phyloP scores from a whole-genome alignment of 2,329 filamentous ascomycete genomes.

The Aspergillus pseudoglaucus region DNA sequence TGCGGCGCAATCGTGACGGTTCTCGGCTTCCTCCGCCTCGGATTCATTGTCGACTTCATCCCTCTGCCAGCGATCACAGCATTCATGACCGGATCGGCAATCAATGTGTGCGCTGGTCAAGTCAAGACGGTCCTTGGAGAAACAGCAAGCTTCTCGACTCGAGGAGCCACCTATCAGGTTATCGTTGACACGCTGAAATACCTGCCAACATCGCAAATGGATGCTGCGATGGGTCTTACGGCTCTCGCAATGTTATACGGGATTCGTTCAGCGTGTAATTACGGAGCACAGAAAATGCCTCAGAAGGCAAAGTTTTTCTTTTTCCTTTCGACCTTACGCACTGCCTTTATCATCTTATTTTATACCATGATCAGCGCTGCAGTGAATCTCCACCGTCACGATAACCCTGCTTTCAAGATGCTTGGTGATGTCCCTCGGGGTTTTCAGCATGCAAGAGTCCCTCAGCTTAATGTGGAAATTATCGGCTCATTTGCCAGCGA shows the following conservation, averaged over 20 bases:
- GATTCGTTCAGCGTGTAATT: constrained; percentile 62
- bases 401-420: constrained; percentile 65
- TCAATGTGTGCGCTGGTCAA: constrained; percentile 82
- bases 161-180: constrained; percentile 72
- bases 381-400: constrained; percentile 62
- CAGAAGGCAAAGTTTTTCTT: constrained; percentile 69
- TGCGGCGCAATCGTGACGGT: no score
- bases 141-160: constrained; percentile 56
- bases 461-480: constrained; percentile 59
- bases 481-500: constrained; percentile 63
- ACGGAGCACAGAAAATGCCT: constrained; percentile 62
- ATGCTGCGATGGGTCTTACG: constrained; percentile 83
- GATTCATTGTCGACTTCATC: constrained; percentile 91
- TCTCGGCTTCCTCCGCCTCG: constrained; percentile 64
- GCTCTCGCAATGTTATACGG: constrained; percentile 71
- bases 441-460: constrained; percentile 72
- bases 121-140: constrained; percentile 77
- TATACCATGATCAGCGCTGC: constrained; percentile 89
- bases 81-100: constrained; percentile 93
- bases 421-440: constrained; percentile 74
- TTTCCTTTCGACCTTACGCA: constrained; percentile 84
- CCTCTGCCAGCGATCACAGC: constrained; percentile 83
- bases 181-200: constrained; percentile 76
- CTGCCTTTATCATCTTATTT: constrained; percentile 82
- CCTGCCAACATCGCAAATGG: constrained; percentile 59